These are phyloP conservation scores for Tinospora cordifolia DNA, from an alignment of 164 flowering plant species.

Conservation along the genomic window DNA sequence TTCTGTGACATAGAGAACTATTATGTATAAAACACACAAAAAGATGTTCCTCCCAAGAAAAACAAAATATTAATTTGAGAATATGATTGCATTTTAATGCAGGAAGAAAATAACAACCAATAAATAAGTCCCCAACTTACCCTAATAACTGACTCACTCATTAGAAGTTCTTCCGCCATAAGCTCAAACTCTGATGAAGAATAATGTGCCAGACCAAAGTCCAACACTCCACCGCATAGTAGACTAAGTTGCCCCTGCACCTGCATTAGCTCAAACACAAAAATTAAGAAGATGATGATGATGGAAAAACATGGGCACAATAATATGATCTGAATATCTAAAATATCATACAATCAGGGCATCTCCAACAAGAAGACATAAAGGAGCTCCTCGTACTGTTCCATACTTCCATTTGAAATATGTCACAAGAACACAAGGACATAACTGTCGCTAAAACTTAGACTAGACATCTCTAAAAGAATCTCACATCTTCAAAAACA, in stretches of 20 bases:
- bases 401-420: no score
- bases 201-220: conserved; percentile 73
- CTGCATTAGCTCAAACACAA: conserved; percentile 28
- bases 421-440: no score
- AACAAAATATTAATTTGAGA: no score
- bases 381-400: no score
- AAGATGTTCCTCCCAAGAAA: no score
- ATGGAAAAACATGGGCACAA: not conserved
- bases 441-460: no score
- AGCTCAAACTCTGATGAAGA: conserved; percentile 84
- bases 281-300: not conserved
- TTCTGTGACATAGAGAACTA: no score
- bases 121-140: conserved; percentile 27
- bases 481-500: no score
- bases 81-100: not conserved
- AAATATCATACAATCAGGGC: not conserved
- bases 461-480: no score
- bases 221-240: conserved; percentile 55
- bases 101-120: not conserved
- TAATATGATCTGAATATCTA: not conserved
- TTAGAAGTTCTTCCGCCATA: conserved; percentile 88
- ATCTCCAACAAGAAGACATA: not conserved
- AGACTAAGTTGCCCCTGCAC: conserved; percentile 79
- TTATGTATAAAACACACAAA: no score
- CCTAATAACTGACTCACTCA: conserved; percentile 83